Percentiles rank a stretch among this genome's conserved stretches.
These are phyloP conservation scores for Actinomortierella ambigua DNA, from an alignment of 371 early-diverging fungal species.

Conservation along the genomic window DNA sequence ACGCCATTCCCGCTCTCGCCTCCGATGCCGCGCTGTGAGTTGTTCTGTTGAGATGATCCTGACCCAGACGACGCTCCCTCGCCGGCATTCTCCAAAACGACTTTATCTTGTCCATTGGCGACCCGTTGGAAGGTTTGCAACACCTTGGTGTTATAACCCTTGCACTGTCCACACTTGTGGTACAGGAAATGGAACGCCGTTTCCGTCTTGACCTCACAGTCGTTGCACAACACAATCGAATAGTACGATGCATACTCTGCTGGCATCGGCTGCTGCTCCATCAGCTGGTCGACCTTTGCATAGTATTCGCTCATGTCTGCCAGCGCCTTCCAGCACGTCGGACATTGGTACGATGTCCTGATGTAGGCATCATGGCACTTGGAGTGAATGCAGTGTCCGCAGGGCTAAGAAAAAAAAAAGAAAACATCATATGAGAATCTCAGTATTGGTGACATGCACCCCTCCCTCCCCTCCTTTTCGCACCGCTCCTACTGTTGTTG, in stretches of 20 bases:
- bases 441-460: background rate
- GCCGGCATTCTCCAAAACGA: conserved; percentile 20
- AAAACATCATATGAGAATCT: conserved; percentile 1
- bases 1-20: no score
- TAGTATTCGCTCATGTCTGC: conserved; percentile 88
- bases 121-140: conserved; percentile 61
- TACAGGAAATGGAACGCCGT: conserved; percentile 94
- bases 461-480: background rate
- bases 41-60: no score
- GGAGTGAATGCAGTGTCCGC: conserved; percentile 96
- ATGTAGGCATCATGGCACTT: conserved; percentile 85
- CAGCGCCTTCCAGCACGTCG: conserved; percentile 93
- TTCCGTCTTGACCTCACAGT: conserved; percentile 85
- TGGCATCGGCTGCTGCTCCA: conserved; percentile 90
- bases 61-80: no score
- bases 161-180: conserved; percentile 91
- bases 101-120: conserved; percentile 23
- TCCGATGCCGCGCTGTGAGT: no score
- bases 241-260: conserved; percentile 79
- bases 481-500: no score
- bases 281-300: conserved; percentile 79
- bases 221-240: conserved; percentile 90
- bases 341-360: conserved; percentile 93
- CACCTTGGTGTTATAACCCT: conserved; percentile 92
- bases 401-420: conserved; percentile 63